Evolutionary conservation across 768 basidiomycete species (phyloP).

Genomic region (Termitomyces sp.): DNA sequence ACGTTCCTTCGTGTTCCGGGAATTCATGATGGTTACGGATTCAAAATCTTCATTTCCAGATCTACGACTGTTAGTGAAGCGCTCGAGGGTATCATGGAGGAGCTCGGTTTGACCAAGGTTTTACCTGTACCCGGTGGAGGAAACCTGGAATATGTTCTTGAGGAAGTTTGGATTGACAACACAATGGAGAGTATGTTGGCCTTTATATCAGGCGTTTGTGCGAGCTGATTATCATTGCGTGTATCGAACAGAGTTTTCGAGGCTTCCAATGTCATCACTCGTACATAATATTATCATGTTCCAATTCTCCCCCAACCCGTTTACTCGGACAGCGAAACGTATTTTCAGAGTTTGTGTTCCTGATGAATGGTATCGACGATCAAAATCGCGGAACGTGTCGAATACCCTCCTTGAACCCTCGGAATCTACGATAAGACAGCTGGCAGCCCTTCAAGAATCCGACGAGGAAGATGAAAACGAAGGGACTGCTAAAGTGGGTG

Average conservation of each 20-base stretch:
- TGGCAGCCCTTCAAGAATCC: constrained; percentile 46
- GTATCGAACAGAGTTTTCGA: constrained; percentile 32
- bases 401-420: constrained; percentile 45
- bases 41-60: constrained; percentile 63
- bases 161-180: constrained; percentile 61
- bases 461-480: constrained; percentile 43
- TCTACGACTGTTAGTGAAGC: constrained; percentile 52
- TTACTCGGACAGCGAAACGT: constrained; percentile 38
- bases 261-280: constrained; percentile 37
- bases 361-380: constrained; percentile 76
- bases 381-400: constrained; percentile 51
- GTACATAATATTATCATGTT: constrained; percentile 40
- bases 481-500: constrained; percentile 56
- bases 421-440: constrained; percentile 43
- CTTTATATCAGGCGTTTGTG: background rate
- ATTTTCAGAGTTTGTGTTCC: constrained; percentile 66
- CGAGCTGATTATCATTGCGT: constrained; percentile 7
- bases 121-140: constrained; percentile 68
- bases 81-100: constrained; percentile 46
- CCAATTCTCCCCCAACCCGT: constrained; percentile 37
- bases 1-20: constrained; percentile 70
- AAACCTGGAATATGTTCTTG: constrained; percentile 66
- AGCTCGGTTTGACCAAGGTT: constrained; percentile 66
- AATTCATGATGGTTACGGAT: constrained; percentile 68
- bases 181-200: constrained; percentile 47